Evolutionary conservation across 345 rosid species (phyloP).

Genomic region (Eucalyptus guilfoylei): DNA sequence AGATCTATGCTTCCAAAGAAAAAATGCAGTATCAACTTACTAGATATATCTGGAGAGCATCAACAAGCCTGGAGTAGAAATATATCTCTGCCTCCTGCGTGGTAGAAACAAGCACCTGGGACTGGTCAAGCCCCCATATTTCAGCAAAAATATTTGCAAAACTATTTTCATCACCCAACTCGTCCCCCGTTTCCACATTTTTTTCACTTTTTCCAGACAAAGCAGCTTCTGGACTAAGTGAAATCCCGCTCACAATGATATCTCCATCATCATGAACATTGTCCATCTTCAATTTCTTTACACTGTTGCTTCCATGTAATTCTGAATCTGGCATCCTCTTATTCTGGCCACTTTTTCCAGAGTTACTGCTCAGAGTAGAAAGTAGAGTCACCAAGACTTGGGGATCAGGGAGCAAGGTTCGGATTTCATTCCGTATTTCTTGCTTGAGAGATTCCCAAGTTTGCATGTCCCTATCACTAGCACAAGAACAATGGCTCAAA

Average conservation of each 20-base stretch:
- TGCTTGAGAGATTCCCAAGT: conserved; percentile 36
- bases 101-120: conserved; percentile 12
- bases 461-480: conserved; percentile 8
- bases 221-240: conserved; percentile 14
- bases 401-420: conserved; percentile 62
- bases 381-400: conserved; percentile 63
- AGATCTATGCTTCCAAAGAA: neutral
- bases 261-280: conserved; percentile 28
- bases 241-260: conserved; percentile 51
- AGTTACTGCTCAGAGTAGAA: conserved; percentile 30
- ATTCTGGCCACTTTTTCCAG: conserved; percentile 6
- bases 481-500: conserved; percentile 13
- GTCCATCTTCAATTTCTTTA: conserved; percentile 34
- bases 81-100: conserved; percentile 46
- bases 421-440: conserved; percentile 59
- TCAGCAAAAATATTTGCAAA: conserved; percentile 33
- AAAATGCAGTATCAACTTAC: conserved; percentile 20
- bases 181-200: conserved; percentile 13
- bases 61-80: conserved; percentile 64
- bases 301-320: conserved; percentile 1
- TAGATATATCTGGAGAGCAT: conserved; percentile 57
- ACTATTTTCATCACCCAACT: conserved; percentile 29
- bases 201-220: conserved; percentile 14
- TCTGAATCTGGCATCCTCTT: conserved; percentile 43
- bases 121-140: conserved; percentile 50